Percentiles rank a stretch among this genome's conserved stretches.
phyloP scores from a whole-genome alignment of 306 rosid species.

The Astragalus membranaceus region DNA sequence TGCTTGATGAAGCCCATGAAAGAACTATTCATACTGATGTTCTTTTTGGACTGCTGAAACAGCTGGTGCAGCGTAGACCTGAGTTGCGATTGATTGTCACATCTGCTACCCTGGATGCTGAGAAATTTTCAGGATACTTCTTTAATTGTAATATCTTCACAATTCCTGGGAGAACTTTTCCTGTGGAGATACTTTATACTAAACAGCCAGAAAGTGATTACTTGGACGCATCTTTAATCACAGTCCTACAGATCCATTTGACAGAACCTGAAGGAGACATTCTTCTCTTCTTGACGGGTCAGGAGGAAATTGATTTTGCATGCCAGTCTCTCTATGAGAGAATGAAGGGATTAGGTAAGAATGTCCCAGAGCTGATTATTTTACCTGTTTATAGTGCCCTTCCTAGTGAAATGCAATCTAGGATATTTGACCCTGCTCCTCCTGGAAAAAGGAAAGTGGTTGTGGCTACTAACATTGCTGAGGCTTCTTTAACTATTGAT shows the following conservation, averaged over 20 bases:
- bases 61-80: slow-evolving; percentile 68
- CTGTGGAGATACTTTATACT: slow-evolving; percentile 74
- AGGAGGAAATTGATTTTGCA: slow-evolving; percentile 88
- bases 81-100: slow-evolving; percentile 77
- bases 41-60: slow-evolving; percentile 78
- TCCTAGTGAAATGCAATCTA: slow-evolving; percentile 81
- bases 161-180: slow-evolving; percentile 85
- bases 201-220: slow-evolving; percentile 85
- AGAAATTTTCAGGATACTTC: slow-evolving; percentile 83
- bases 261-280: slow-evolving; percentile 89
- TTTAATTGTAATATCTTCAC: slow-evolving; percentile 69
- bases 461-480: slow-evolving; percentile 91
- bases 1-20: slow-evolving; percentile 96
- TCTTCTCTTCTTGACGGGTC: slow-evolving; percentile 91
- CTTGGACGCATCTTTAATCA: slow-evolving; percentile 66
- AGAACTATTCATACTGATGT: slow-evolving; percentile 80
- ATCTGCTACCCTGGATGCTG: slow-evolving; percentile 88
- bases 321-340: slow-evolving; percentile 83
- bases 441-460: slow-evolving; percentile 87
- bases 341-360: slow-evolving; percentile 73
- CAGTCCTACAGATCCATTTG: slow-evolving; percentile 79
- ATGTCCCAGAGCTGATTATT: slow-evolving; percentile 71
- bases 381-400: slow-evolving; percentile 82
- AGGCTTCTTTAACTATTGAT: slow-evolving; percentile 86
- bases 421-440: slow-evolving; percentile 85